Percentiles rank a stretch among this genome's conserved stretches.
Evolutionary conservation across 768 basidiomycete species (phyloP).

Genomic region (Terana coerulea): DNA sequence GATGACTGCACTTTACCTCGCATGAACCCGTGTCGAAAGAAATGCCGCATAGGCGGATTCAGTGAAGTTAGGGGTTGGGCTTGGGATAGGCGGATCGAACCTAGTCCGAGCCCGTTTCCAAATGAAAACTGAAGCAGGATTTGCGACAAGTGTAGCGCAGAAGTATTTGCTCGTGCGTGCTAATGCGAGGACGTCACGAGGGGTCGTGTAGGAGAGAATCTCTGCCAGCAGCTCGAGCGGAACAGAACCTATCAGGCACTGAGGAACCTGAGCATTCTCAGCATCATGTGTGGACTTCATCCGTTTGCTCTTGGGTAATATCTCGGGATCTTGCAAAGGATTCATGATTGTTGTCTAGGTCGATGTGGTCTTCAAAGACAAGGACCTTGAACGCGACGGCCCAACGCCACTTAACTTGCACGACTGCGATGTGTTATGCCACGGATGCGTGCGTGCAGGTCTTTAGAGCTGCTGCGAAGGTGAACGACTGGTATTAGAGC

Average conservation of each 20-base stretch:
- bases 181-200: slow-evolving; percentile 55
- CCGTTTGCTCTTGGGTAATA: background rate
- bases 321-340: background rate
- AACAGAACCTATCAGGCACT: slow-evolving; percentile 23
- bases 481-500: too few relatives aligned
- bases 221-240: slow-evolving; percentile 67
- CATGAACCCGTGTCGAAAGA: slow-evolving; percentile 58
- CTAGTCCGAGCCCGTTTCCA: slow-evolving; percentile 52
- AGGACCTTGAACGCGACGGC: too few relatives aligned
- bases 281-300: background rate
- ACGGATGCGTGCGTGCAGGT: too few relatives aligned
- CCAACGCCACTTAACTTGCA: too few relatives aligned
- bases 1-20: slow-evolving; percentile 35
- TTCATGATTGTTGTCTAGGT: too few relatives aligned
- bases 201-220: slow-evolving; percentile 52
- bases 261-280: too few relatives aligned
- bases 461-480: too few relatives aligned
- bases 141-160: slow-evolving; percentile 43
- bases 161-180: slow-evolving; percentile 56
- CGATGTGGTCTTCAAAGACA: too few relatives aligned
- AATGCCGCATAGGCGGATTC: slow-evolving; percentile 65
- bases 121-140: slow-evolving; percentile 44
- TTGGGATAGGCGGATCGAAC: slow-evolving; percentile 37
- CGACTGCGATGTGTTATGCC: too few relatives aligned
- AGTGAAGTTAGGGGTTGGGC: slow-evolving; percentile 39